A percentile compares a stretch with the other conserved stretches of the same genome.
Evolutionary conservation across 768 basidiomycete genomes (phyloP).

Genomic region (Tricholoma hemisulphureum): DNA sequence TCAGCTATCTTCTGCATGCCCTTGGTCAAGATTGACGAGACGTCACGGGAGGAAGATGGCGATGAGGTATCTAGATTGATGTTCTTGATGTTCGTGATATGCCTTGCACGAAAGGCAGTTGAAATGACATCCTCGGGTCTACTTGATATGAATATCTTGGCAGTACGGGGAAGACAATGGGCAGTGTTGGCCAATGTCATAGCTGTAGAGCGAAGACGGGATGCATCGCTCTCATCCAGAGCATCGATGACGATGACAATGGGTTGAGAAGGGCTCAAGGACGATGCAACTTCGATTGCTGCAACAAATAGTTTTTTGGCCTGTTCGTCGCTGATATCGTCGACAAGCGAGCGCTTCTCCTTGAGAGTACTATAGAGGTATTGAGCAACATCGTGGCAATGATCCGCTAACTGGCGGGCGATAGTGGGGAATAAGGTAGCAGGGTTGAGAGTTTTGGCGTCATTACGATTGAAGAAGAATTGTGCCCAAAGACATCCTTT

Average conservation of each 20-base stretch:
- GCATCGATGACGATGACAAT: conserved; percentile 22
- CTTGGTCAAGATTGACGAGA: conserved; percentile 8
- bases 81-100: conserved; percentile 14
- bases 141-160: conserved; percentile 20
- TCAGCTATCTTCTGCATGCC: conserved; percentile 3
- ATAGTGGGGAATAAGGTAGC: conserved; percentile 18
- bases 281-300: conserved; percentile 10
- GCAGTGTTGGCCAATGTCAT: conserved; percentile 13
- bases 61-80: conserved; percentile 16
- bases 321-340: conserved; percentile 10
- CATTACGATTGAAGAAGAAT: conserved; percentile 18
- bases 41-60: conserved; percentile 15
- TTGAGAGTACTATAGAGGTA: conserved; percentile 7
- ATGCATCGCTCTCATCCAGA: conserved; percentile 17
- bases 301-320: conserved; percentile 14
- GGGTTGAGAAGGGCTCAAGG: conserved; percentile 5
- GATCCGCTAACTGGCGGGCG: conserved; percentile 15
- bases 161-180: conserved; percentile 7
- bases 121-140: conserved; percentile 19
- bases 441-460: conserved; percentile 12
- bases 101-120: conserved; percentile 10
- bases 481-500: conserved; percentile 14
- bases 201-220: conserved; percentile 11
- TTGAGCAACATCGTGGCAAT: conserved; percentile 5
- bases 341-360: conserved; percentile 11